These are phyloP conservation scores for Cardiospermum halicacabum DNA, from an alignment of 345 rosid genomes.

Conservation along the genomic window DNA sequence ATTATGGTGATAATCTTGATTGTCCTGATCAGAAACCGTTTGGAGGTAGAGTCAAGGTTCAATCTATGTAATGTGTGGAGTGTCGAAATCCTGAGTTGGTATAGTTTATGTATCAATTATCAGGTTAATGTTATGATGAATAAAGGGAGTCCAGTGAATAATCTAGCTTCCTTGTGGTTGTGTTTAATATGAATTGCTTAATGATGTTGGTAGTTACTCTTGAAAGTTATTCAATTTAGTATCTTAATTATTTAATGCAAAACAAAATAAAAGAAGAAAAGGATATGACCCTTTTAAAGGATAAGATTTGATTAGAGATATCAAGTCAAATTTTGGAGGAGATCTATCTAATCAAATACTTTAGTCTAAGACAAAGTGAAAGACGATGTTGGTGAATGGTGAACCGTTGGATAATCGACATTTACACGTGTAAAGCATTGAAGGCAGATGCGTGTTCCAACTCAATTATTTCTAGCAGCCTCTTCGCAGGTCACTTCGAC, in stretches of 20 bases:
- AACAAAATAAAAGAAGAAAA: too few species aligned
- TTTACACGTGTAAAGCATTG: neutral
- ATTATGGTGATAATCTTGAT: constrained; percentile 54
- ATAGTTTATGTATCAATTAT: neutral
- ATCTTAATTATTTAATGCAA: too few species aligned
- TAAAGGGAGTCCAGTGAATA: neutral
- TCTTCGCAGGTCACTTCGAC: neutral
- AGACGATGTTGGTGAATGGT: too few species aligned
- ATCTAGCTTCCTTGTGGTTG: neutral
- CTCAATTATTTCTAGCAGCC: neutral
- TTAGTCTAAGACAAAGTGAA: too few species aligned
- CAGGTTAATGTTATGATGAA: neutral
- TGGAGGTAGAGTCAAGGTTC: constrained; percentile 11
- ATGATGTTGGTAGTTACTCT: too few species aligned
- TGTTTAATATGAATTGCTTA: too few species aligned
- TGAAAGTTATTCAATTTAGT: too few species aligned
- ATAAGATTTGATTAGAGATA: too few species aligned
- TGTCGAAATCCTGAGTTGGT: neutral
- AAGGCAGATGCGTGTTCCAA: neutral
- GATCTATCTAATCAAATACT: too few species aligned
- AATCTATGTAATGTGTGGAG: constrained; percentile 24
- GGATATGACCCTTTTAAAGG: too few species aligned
- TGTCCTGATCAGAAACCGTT: constrained; percentile 48
- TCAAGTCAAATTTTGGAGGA: too few species aligned
- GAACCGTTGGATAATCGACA: neutral